These are phyloP conservation scores for Aureococcus anophagefferens DNA, from an alignment of 108 stramenopile species.

Conservation along the genomic window DNA sequence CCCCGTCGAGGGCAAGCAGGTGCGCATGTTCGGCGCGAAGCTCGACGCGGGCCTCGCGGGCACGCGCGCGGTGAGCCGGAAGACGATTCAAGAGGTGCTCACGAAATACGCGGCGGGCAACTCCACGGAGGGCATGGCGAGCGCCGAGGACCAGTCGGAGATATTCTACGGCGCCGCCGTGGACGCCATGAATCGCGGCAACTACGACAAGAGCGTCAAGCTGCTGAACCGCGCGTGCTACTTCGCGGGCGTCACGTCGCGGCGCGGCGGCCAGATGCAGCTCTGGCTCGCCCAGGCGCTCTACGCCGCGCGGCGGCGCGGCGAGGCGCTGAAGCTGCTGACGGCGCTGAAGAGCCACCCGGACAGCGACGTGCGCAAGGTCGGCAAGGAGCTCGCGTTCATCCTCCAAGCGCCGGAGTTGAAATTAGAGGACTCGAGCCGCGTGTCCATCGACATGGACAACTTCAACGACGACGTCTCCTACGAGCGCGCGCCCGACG, in stretches of 20 bases:
- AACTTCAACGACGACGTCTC: slow-evolving; percentile 1
- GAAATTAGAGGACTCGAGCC: slow-evolving; percentile 13
- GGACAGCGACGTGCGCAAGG: slow-evolving; percentile 9
- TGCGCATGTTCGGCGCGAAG: background rate
- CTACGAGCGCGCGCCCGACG: too few species aligned
- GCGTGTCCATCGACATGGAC: slow-evolving; percentile 21
- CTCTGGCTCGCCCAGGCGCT: slow-evolving; percentile 27
- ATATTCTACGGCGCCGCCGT: too few species aligned
- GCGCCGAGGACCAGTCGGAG: too few species aligned
- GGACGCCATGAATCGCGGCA: background rate
- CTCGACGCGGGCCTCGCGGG: background rate
- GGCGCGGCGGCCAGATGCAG: slow-evolving; percentile 29
- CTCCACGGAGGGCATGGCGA: too few species aligned
- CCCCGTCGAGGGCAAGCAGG: too few species aligned
- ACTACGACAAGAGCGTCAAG: slow-evolving; percentile 21
- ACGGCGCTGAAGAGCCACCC: background rate
- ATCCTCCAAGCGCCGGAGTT: slow-evolving; percentile 25
- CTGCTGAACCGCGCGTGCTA: slow-evolving; percentile 16
- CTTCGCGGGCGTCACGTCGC: slow-evolving; percentile 18
- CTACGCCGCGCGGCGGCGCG: slow-evolving; percentile 18
- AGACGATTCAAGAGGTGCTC: too few species aligned
- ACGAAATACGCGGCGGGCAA: too few species aligned
- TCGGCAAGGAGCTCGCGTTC: slow-evolving; percentile 24
- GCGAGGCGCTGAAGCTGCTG: slow-evolving; percentile 6
- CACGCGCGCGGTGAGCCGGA: too few species aligned